Conservation (phyloP, 345 rosid genomes). For the Euclidium syriacum region DNA sequence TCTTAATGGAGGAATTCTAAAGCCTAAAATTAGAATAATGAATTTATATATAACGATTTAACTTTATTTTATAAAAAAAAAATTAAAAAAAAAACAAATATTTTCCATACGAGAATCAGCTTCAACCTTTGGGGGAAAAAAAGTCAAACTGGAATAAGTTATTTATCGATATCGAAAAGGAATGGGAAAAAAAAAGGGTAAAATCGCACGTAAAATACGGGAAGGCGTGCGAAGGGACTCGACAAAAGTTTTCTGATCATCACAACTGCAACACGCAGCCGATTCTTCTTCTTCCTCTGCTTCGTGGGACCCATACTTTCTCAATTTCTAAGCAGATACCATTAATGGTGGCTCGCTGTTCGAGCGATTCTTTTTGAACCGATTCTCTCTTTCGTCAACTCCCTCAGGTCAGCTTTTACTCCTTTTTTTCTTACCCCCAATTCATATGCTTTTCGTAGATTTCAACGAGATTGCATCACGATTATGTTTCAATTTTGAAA, state of each 20-base stretch:
- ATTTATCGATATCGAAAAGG: too few relatives aligned
- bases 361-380: conserved; percentile 6
- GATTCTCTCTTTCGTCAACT: conserved; percentile 11
- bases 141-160: not conserved
- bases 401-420: not conserved
- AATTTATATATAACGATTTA: too few relatives aligned
- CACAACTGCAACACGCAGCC: conserved; percentile 49
- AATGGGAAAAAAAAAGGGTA: not conserved
- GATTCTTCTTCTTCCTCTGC: not conserved
- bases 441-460: not conserved
- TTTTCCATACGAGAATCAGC: too few relatives aligned
- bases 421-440: not conserved
- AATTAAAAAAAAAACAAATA: not conserved
- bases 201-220: conserved; percentile 21
- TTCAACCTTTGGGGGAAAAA: too few relatives aligned
- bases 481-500: not conserved
- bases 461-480: not conserved
- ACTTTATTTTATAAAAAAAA: not conserved
- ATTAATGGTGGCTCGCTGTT: conserved; percentile 22
- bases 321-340: conserved; percentile 3
- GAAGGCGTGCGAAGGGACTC: conserved; percentile 18
- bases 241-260: conserved; percentile 16
- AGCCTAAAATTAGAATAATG: too few relatives aligned
- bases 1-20: too few relatives aligned
- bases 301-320: not conserved